Base-by-base conservation (phyloP, 148 eudicot species). In the Diospyros kaki region DNA sequence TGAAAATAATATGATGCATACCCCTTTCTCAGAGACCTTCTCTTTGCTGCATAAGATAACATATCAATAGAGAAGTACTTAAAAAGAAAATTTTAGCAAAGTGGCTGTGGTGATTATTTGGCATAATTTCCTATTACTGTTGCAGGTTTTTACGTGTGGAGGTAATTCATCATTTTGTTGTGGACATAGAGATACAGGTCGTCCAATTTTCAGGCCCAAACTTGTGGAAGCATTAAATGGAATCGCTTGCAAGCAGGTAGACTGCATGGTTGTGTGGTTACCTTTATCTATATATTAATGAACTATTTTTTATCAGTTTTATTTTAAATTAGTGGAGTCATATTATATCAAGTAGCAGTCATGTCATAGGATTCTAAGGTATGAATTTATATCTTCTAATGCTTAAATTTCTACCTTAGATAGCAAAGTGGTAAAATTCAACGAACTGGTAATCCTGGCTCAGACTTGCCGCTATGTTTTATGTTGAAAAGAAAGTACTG, bases 81-180 rank as follows among this genome's bases (percentile, higher is more conserved):
- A 48, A 41, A 64, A 28, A 28, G 28, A 28, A 28, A 15, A 40
- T 40, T 42, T 38, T 61, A 0, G 42, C 9, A 18, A 55, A 51
- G 51, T 52, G 55, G 55, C 55, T 59, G 14, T 40, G 46, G 9
- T 66, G 17, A 9, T 55, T 7, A 3, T 5, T 61, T 8, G 15
- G 15, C 42, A 56, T 46, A 48, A 11, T 69, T 68, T 73, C 58
- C 40, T 18, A 3, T 80, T 66, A 28, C 70, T 18, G 45, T 12
- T 87, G 39, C 84, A 95, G 98, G 98, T 92, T 48, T 95, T 89
- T 83, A 92, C 98, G 5, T 92, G 94, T 70, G 98, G 98, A 78
- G 98, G 92, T 76, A 95, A 92, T 86, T 93, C 98, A 75, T 87
- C 91, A 18, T 90, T 89, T 75, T 92, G 94, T 72, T 90, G 97